Evolutionary conservation across 331 rosid genomes (phyloP).

Genomic region (Cydonia oblonga): DNA sequence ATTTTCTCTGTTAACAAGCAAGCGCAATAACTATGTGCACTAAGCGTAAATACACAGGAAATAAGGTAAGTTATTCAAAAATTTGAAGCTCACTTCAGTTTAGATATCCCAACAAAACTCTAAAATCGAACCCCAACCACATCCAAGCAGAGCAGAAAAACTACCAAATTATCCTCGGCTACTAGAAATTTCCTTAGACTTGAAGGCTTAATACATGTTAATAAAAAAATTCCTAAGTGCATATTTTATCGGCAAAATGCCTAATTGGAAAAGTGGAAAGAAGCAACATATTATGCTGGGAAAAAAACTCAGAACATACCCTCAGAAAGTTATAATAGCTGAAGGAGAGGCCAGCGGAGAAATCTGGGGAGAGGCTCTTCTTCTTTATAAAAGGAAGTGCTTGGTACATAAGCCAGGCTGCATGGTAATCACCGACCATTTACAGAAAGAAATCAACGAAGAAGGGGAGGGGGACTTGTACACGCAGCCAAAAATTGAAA

Average conservation of each 20-base stretch:
- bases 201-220: not conserved
- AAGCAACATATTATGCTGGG: not conserved
- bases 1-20: not conserved
- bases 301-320: conserved; percentile 31
- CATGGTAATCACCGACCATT: conserved; percentile 14
- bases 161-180: not conserved
- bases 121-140: not conserved
- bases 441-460: not conserved
- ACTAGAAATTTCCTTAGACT: not conserved
- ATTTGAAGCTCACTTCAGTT: not conserved
- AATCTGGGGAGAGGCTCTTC: conserved; percentile 49
- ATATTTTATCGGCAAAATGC: not conserved
- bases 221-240: not conserved
- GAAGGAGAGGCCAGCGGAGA: conserved; percentile 28
- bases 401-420: conserved; percentile 80
- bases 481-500: not conserved
- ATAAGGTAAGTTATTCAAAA: not conserved
- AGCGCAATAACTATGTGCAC: not conserved
- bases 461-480: not conserved
- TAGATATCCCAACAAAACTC: not conserved
- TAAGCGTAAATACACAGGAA: not conserved
- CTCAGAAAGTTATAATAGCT: conserved; percentile 57
- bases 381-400: conserved; percentile 63
- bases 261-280: not conserved
- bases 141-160: not conserved